Evolutionary conservation across 805 yeast genomes (phyloP), one percentile per base, ranked within the genome.

Genomic region (Allodekkera sacchari): DNA sequence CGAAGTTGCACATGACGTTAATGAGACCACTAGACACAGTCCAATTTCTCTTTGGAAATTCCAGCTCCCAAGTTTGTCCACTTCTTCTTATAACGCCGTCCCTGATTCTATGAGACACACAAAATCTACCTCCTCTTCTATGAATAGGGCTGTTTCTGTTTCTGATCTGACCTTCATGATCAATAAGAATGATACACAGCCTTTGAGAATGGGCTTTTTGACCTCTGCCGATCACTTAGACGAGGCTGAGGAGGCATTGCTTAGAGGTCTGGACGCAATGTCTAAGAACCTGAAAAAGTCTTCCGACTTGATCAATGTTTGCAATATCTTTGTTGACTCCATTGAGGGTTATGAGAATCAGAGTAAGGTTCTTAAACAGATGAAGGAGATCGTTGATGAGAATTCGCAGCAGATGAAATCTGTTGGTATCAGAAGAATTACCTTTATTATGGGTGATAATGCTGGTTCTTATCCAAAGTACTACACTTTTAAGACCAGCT

Each of bases 391-490:
- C 34, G 59, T 88, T 31, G 74, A 69, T 27, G 83, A 82, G 31
- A 68, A 72, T 52, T 74, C 68, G 44, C 81, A 77, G 22, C 94
- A 83, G 27, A 68, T 92, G 40, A 61, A 64, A 35, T 68, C 71
- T 14, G 77, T 84, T 39, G 73, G 79, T 30, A 71, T 94, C 38
- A 89, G 98, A 64, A 88, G 98, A 68, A 70, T 92, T 35, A 83
- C 98, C 2, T 85, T 92, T 61, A 83, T 87, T 38, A 68, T 92
- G 45, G 95, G 94, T 39, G 76, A 77, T 55, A 71, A 68, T 33
- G 77, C 76, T 48, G 97, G 97, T 42, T 57, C 82, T 30, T 88
- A 89, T 60, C 98, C 98, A 48, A 83, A 82, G 59, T 92, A 89
- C 67, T 92, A 79, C 66, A 92, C 97, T 23, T 92, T 84, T 73